A percentile compares a stretch with the other conserved stretches of the same genome.
Conservation (phyloP, 1,139 yeast genomes). For the Magnusiomyces paraingens region DNA sequence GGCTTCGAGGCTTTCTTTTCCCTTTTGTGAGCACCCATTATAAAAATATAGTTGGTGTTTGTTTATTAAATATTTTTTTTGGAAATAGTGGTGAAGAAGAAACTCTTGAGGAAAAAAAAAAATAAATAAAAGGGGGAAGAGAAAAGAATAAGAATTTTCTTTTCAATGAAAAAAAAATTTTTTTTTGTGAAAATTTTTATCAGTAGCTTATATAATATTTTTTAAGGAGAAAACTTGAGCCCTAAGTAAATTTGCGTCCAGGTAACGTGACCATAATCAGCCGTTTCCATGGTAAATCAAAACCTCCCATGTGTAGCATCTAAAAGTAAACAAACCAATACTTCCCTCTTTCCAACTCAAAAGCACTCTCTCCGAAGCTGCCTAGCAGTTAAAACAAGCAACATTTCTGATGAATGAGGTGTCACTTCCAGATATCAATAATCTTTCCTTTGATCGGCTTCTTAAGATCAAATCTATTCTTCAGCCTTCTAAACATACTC, state of each 20-base stretch:
- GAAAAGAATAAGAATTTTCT: not conserved
- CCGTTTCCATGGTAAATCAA: too few species aligned
- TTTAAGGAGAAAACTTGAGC: not conserved
- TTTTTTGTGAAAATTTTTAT: not conserved
- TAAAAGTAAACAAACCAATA: too few species aligned
- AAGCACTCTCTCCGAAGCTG: too few species aligned
- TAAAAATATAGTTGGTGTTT: slow-evolving; percentile 8
- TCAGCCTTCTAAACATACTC: slow-evolving; percentile 6
- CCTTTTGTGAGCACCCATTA: slow-evolving; percentile 79
- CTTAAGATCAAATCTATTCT: slow-evolving; percentile 15
- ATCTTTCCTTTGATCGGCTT: slow-evolving; percentile 16
- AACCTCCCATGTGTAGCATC: too few species aligned
- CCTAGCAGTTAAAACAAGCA: too few species aligned
- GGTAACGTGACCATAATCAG: too few species aligned
- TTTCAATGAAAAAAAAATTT: not conserved
- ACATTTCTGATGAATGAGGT: slow-evolving; percentile 11
- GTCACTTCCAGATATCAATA: slow-evolving; percentile 15
- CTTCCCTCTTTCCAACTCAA: too few species aligned
- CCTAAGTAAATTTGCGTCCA: slow-evolving; percentile 3
- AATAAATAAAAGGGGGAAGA: slow-evolving; percentile 1
- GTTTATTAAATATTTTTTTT: not conserved
- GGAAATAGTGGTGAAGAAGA: slow-evolving; percentile 1
- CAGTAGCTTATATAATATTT: not conserved
- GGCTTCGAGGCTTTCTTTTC: slow-evolving; percentile 82
- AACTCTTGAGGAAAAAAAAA: not conserved